Evolutionary conservation across 176 grass and related monocot genomes (phyloP), one percentile per base, ranked within the genome.

Genomic region (Lolium perenne): DNA sequence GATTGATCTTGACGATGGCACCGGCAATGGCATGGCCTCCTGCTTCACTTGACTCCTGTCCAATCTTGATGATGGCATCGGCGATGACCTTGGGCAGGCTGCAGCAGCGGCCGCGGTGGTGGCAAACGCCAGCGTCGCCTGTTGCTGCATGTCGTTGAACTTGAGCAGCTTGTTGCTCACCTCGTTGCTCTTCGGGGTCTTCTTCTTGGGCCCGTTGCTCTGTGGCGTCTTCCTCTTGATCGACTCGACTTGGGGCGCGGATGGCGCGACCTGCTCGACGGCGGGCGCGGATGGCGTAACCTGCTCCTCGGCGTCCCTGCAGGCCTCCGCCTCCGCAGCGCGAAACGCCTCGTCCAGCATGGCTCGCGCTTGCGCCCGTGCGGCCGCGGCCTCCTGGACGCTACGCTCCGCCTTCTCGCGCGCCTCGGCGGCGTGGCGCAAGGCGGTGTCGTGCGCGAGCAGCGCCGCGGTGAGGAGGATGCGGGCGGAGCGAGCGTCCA

Each of bases 401-500:
- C 82, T 71, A 75, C 88, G 87, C 75, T 96, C 94, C 0, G 90
- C 90, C 7, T 91, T 94, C 13, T 89, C 71, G 10, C 90, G 82
- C 7, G 94, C 92, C 5, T 70, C 76, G 13, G 66, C 79, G 3
- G 84, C 88, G 3, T 89, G 90, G 21, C 92, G 86, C 17, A 65
- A 38, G 64, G 95, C 83, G 35, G 92, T 88, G 10, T 89, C 77
- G 16, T 90, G 84, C 15, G 92, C 71, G 12, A 99, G 78, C 35
- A 68, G 79, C 29, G 97, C 92, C 0, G 97, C 97, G 20, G 91
- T 89, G 46, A 99, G 97, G 62, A 96, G 86, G 13, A 93, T 78
- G 35, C 82, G 82, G 46, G 91, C 88, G 47, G 61, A 79, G 77
- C 63, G 84, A 60, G 54, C 48, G 54, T 89, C 77, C 11, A 95